A percentile compares a stretch with the other conserved stretches of the same genome.
These are phyloP conservation scores for Leucosporidium yakuticum DNA, from an alignment of 768 basidiomycete species.

Conservation along the genomic window DNA sequence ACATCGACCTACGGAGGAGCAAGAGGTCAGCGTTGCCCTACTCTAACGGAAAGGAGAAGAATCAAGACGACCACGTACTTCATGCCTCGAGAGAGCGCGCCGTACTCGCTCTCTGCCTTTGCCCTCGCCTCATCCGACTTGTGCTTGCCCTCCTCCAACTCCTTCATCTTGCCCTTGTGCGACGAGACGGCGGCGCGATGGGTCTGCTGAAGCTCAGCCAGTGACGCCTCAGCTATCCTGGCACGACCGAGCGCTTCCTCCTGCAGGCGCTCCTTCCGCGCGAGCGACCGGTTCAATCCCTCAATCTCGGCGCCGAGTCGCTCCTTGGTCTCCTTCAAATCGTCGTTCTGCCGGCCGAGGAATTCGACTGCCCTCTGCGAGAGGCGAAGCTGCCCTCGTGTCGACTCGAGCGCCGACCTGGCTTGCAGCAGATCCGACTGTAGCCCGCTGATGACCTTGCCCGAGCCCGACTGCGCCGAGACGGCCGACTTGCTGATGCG, in stretches of 20 bases:
- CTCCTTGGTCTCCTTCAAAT: slow-evolving; percentile 80
- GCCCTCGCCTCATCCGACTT: slow-evolving; percentile 43
- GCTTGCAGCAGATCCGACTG: slow-evolving; percentile 76
- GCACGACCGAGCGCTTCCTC: slow-evolving; percentile 85
- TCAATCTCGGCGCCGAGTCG: slow-evolving; percentile 77
- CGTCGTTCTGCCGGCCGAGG: slow-evolving; percentile 54
- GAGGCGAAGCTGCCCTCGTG: slow-evolving; percentile 69
- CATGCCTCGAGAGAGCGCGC: slow-evolving; percentile 67
- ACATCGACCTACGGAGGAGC: slow-evolving; percentile 44
- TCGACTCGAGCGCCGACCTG: slow-evolving; percentile 75
- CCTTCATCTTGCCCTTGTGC: slow-evolving; percentile 68
- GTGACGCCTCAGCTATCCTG: slow-evolving; percentile 75
- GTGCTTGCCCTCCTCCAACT: slow-evolving; percentile 48
- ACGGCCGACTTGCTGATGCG: slow-evolving; percentile 17
- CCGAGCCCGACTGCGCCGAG: slow-evolving; percentile 49
- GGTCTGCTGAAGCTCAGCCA: slow-evolving; percentile 59
- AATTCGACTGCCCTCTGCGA: slow-evolving; percentile 71
- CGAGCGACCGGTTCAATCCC: slow-evolving; percentile 77
- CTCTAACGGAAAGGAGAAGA: accelerated
- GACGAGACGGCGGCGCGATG: slow-evolving; percentile 66
- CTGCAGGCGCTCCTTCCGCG: slow-evolving; percentile 74
- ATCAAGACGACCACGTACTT: slow-evolving; percentile 42
- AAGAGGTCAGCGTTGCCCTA: too few species aligned
- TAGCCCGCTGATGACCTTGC: slow-evolving; percentile 79
- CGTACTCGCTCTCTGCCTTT: slow-evolving; percentile 76